These are phyloP conservation scores for Tricladium varicosporioides DNA, from an alignment of 2,329 filamentous ascomycete genomes.

Conservation along the genomic window DNA sequence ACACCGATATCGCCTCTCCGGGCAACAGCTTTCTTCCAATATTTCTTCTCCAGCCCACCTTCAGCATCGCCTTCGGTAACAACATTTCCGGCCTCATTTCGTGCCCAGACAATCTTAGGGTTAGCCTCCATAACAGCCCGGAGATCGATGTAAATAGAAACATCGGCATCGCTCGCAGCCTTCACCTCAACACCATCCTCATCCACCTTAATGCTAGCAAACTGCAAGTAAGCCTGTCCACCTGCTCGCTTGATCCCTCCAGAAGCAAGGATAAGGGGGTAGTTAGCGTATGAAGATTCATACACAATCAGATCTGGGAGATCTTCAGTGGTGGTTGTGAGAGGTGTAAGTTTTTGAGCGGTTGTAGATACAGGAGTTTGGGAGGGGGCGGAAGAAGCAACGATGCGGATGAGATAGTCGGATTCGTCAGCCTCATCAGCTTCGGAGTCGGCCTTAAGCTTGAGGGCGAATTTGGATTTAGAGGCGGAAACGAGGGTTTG, in stretches of 20 bases:
- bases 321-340: constrained; percentile 36
- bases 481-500: constrained; percentile 35
- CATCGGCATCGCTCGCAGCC: constrained; percentile 37
- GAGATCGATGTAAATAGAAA: constrained; percentile 43
- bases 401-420: constrained; percentile 38
- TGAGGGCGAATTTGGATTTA: constrained; percentile 40
- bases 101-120: constrained; percentile 38
- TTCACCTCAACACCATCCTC: constrained; percentile 32
- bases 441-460: constrained; percentile 31
- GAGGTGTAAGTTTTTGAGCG: constrained; percentile 30
- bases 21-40: constrained; percentile 44
- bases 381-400: constrained; percentile 18
- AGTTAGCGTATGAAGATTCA: constrained; percentile 45
- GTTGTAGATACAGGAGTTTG: constrained; percentile 18
- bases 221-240: constrained; percentile 35
- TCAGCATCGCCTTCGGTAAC: constrained; percentile 33
- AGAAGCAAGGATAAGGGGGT: constrained; percentile 41
- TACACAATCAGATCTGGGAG: constrained; percentile 44
- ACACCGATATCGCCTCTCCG: constrained; percentile 42
- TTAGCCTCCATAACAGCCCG: constrained; percentile 35
- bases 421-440: constrained; percentile 31
- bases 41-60: constrained; percentile 33
- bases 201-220: constrained; percentile 32
- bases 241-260: constrained; percentile 42
- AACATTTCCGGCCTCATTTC: constrained; percentile 38